A percentile compares a stretch with the other conserved stretches of the same genome.
Conservation (phyloP, 495 filamentous ascomycete genomes). For the Pseudotulostoma volvatum region DNA sequence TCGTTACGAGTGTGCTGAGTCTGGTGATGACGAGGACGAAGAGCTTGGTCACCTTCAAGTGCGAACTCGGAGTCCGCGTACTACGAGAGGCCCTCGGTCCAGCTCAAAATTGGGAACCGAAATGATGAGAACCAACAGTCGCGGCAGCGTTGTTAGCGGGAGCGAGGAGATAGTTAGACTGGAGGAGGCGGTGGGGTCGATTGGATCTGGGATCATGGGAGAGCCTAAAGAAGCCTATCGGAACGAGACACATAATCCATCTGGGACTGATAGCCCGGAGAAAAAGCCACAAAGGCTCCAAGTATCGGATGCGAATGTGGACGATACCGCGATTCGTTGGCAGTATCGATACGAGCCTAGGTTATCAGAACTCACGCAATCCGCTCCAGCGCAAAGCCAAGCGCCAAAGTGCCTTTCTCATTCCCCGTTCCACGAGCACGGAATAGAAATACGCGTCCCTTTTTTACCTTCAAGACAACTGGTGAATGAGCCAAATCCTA, state of each 20-base stretch:
- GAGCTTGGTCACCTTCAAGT: constrained; percentile 51
- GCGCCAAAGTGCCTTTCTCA: not conserved
- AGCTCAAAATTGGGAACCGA: constrained; percentile 77
- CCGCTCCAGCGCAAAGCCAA: constrained; percentile 38
- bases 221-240: constrained; percentile 13
- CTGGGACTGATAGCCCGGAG: constrained; percentile 16
- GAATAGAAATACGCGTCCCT: constrained; percentile 1
- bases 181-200: constrained; percentile 23
- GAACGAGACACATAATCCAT: constrained; percentile 11
- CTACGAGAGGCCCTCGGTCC: constrained; percentile 27
- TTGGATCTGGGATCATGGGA: constrained; percentile 12
- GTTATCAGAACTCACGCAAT: constrained; percentile 50
- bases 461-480: not conserved
- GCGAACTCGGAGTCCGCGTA: constrained; percentile 39
- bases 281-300: constrained; percentile 22
- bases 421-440: constrained; percentile 3
- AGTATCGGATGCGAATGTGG: constrained; percentile 24
- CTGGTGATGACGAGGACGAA: constrained; percentile 85
- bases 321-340: constrained; percentile 27
- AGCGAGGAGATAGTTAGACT: constrained; percentile 28
- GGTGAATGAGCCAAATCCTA: not conserved
- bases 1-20: constrained; percentile 63
- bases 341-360: constrained; percentile 16
- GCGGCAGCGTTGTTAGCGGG: constrained; percentile 58
- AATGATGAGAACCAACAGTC: constrained; percentile 91